phyloP scores from a whole-genome alignment of 176 grass and related monocot species.

The Avena atlantica region DNA sequence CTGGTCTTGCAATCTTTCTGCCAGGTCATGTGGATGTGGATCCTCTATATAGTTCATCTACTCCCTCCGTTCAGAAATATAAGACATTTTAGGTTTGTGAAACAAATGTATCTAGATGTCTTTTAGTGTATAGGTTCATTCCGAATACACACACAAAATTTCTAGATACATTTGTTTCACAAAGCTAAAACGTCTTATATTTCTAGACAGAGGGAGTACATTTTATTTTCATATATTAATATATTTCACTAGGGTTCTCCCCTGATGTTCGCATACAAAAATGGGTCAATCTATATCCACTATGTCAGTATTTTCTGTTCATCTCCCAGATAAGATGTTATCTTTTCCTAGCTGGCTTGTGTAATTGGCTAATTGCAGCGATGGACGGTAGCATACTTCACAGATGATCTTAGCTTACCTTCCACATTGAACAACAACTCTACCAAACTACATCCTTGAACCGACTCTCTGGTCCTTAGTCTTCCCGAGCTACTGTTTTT shows the following conservation, averaged over 20 bases:
- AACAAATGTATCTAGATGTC: no score
- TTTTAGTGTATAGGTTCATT: no score
- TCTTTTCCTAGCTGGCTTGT: slow-evolving; percentile 15
- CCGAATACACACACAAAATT: no score
- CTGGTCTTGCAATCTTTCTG: slow-evolving; percentile 18
- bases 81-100: no score
- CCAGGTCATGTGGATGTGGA: neutral
- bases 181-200: no score
- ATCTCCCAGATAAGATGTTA: neutral
- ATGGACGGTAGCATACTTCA: neutral
- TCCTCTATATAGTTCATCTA: neutral
- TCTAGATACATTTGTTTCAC: no score
- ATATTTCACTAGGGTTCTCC: slow-evolving; percentile 15
- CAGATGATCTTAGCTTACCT: slow-evolving; percentile 17
- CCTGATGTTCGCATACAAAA: neutral
- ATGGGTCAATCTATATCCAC: slow-evolving; percentile 10
- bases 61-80: no score
- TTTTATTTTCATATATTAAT: neutral
- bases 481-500: neutral
- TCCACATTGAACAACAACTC: slow-evolving; percentile 10
- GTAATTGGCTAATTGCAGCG: slow-evolving; percentile 1
- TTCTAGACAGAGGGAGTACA: neutral
- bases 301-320: slow-evolving; percentile 5
- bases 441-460: neutral
- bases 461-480: neutral